Conservation (phyloP, 2,329 filamentous ascomycete genomes). For the Pseudonectria foliicola region DNA sequence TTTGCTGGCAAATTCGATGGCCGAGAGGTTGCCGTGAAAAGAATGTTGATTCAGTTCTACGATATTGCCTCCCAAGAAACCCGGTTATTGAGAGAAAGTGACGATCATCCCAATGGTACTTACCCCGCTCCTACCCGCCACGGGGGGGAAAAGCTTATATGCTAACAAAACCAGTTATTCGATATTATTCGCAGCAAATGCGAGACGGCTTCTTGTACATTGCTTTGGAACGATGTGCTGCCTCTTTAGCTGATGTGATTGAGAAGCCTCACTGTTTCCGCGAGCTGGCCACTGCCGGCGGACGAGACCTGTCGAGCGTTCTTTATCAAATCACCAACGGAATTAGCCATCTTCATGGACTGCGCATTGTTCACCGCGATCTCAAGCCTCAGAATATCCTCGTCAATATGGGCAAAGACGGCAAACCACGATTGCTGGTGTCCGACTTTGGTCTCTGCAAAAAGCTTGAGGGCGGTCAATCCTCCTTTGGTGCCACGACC, state of each 20-base stretch:
- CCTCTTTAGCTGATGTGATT: constrained; percentile 85
- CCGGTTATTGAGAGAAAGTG: constrained; percentile 80
- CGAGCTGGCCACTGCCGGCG: constrained; percentile 64
- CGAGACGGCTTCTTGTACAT: constrained; percentile 92
- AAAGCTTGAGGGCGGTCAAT: constrained; percentile 89
- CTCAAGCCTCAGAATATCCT: constrained; percentile 97
- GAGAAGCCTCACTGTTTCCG: constrained; percentile 64
- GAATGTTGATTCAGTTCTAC: constrained; percentile 93
- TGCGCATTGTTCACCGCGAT: constrained; percentile 94
- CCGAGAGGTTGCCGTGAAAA: constrained; percentile 88
- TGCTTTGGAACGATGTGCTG: constrained; percentile 86
- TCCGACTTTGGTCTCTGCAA: constrained; percentile 98
- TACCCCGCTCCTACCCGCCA: too few relatives aligned
- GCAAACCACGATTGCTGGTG: constrained; percentile 77
- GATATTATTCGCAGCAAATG: constrained; percentile 88
- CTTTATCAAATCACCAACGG: constrained; percentile 87
- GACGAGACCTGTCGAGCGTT: constrained; percentile 69
- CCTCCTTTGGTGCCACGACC: constrained; percentile 89
- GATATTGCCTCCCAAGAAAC: constrained; percentile 95
- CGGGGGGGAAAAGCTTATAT: too few relatives aligned
- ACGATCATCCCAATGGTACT: constrained; percentile 80
- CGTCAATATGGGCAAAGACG: constrained; percentile 65
- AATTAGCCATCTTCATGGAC: constrained; percentile 77
- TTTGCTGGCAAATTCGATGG: constrained; percentile 94
- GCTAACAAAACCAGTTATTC: constrained; percentile 59